Conservation (phyloP, 1,284 basidiomycete genomes). For the Sanguinoderma infundibulare region DNA sequence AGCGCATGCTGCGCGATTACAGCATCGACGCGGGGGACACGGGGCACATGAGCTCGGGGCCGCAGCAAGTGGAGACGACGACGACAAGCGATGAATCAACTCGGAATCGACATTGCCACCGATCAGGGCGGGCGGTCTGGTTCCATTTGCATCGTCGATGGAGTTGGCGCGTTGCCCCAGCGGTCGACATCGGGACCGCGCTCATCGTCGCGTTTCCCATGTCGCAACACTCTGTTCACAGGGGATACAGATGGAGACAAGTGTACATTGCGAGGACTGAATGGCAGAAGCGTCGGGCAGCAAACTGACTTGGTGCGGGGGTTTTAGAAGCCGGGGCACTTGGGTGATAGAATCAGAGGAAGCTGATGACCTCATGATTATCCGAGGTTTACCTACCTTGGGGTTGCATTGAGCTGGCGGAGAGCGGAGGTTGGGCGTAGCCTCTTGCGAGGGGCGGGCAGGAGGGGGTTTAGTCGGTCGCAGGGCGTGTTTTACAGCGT, state of each 20-base stretch:
- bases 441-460: background rate
- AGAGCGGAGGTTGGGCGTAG: background rate
- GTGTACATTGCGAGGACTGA: constrained; percentile 4
- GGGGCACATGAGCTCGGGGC: too few relatives aligned
- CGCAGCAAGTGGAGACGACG: background rate
- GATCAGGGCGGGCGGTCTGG: constrained; percentile 5
- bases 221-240: background rate
- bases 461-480: background rate
- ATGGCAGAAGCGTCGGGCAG: constrained; percentile 12
- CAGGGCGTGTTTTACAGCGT: background rate
- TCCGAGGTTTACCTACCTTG: constrained; percentile 17
- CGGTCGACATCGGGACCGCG: background rate
- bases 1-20: too few relatives aligned
- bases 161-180: background rate
- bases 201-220: background rate
- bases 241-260: background rate
- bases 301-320: constrained; percentile 14
- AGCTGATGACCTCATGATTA: constrained; percentile 25
- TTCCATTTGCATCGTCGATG: background rate
- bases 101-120: background rate
- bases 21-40: background rate
- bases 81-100: too few relatives aligned
- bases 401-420: constrained; percentile 14
- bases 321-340: constrained; percentile 3
- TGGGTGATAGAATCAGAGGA: constrained; percentile 7